Percentiles rank a stretch among this genome's conserved stretches.
Evolutionary conservation across 23 red algal species (phyloP).

Genomic region (Cyanidium caldarium): DNA sequence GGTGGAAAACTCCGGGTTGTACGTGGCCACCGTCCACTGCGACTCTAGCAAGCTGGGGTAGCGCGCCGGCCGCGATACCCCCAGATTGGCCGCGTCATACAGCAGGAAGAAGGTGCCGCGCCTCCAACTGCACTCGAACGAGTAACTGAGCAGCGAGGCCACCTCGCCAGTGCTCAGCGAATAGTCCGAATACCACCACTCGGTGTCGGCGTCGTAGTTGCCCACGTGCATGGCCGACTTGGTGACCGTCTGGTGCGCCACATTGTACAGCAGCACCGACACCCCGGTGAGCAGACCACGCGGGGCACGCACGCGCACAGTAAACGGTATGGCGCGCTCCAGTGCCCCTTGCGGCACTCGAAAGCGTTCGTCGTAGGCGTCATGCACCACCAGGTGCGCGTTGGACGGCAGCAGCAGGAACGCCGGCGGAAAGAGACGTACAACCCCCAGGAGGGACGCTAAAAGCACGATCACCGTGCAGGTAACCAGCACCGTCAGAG

Average conservation of each 20-base stretch:
- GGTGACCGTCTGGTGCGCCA: neutral
- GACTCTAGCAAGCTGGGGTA: no score
- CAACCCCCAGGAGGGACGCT: no score
- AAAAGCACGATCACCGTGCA: no score
- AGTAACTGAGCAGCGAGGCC: neutral
- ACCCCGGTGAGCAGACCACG: neutral
- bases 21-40: no score
- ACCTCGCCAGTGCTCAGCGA: neutral
- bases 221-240: neutral
- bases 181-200: constrained; percentile 3
- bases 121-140: neutral
- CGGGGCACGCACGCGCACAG: neutral
- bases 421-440: no score
- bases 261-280: neutral
- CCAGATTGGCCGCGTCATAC: no score
- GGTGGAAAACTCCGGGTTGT: no score
- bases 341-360: neutral
- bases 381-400: neutral
- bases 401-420: no score
- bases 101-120: neutral
- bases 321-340: neutral
- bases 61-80: no score
- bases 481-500: no score
- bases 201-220: neutral
- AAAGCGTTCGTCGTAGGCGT: neutral